Evolutionary conservation across 1,284 basidiomycete genomes (phyloP).

Genomic region (Ceratobasidium sp.): DNA sequence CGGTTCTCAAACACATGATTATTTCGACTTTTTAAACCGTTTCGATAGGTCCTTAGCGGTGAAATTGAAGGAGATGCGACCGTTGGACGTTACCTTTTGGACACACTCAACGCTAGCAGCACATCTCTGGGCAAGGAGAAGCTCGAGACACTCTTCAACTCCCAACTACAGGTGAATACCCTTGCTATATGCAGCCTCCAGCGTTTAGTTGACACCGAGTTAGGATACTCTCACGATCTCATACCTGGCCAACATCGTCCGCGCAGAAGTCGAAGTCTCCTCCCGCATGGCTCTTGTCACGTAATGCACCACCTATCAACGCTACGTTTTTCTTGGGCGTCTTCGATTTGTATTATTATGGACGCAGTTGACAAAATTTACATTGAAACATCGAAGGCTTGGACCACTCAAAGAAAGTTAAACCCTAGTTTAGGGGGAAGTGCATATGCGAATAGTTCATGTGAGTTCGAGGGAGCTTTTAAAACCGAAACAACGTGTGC

Average conservation of each 20-base stretch:
- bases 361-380: constrained; percentile 14
- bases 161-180: constrained; percentile 68
- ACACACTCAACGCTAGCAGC: constrained; percentile 76
- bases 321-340: constrained; percentile 11
- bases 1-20: not conserved
- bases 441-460: not conserved
- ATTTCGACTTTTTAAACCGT: not conserved
- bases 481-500: not conserved
- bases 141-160: constrained; percentile 63
- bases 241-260: constrained; percentile 92
- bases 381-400: constrained; percentile 22
- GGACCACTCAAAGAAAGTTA: not conserved
- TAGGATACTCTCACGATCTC: constrained; percentile 93
- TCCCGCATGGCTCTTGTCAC: constrained; percentile 82
- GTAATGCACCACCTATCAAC: constrained; percentile 44
- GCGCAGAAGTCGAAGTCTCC: constrained; percentile 93
- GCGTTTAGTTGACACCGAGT: constrained; percentile 34
- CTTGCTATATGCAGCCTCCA: constrained; percentile 30
- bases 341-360: constrained; percentile 32
- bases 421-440: not conserved
- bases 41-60: constrained; percentile 61
- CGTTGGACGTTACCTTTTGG: constrained; percentile 91
- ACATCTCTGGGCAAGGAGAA: constrained; percentile 73
- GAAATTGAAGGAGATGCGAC: constrained; percentile 83
- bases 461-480: not conserved